Conservation (phyloP, 805 yeast genomes). For the Saccharomyces mikatae region DNA sequence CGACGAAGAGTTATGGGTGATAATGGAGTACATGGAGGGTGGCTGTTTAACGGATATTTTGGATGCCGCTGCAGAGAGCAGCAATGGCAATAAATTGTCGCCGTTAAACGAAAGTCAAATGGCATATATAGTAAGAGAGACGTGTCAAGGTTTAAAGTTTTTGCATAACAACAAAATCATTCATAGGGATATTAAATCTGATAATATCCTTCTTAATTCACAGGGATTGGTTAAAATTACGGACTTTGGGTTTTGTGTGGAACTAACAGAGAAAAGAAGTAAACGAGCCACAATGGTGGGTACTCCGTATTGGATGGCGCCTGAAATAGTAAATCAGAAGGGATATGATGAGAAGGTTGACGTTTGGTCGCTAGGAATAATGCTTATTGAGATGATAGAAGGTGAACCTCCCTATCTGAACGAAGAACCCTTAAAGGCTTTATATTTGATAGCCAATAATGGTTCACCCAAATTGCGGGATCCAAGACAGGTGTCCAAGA, state of each 20-base stretch:
- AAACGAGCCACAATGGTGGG: slow-evolving; percentile 98
- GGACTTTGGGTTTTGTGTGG: slow-evolving; percentile 97
- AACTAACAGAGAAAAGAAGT: slow-evolving; percentile 69
- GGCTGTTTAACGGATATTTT: slow-evolving; percentile 95
- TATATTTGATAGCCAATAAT: slow-evolving; percentile 89
- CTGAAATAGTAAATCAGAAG: slow-evolving; percentile 91
- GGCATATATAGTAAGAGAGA: slow-evolving; percentile 82
- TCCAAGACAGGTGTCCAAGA: slow-evolving; percentile 72
- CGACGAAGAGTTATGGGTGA: slow-evolving; percentile 82
- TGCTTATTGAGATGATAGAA: slow-evolving; percentile 97
- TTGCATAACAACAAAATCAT: slow-evolving; percentile 87
- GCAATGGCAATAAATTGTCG: slow-evolving; percentile 22
- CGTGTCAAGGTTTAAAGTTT: slow-evolving; percentile 84
- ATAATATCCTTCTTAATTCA: slow-evolving; percentile 78
- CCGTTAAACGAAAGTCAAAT: slow-evolving; percentile 77
- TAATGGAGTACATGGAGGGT: slow-evolving; percentile 99
- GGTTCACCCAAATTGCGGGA: slow-evolving; percentile 93
- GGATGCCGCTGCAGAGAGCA: slow-evolving; percentile 62
- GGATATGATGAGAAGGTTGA: slow-evolving; percentile 97
- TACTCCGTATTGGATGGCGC: slow-evolving; percentile 99
- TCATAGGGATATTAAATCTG: slow-evolving; percentile 95
- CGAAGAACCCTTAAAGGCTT: slow-evolving; percentile 93
- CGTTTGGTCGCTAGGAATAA: slow-evolving; percentile 96
- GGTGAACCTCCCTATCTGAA: slow-evolving; percentile 98
- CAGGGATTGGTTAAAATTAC: slow-evolving; percentile 86